These are phyloP conservation scores for Singerocomus rubriflavus DNA, from an alignment of 1,284 basidiomycete genomes.

Conservation along the genomic window DNA sequence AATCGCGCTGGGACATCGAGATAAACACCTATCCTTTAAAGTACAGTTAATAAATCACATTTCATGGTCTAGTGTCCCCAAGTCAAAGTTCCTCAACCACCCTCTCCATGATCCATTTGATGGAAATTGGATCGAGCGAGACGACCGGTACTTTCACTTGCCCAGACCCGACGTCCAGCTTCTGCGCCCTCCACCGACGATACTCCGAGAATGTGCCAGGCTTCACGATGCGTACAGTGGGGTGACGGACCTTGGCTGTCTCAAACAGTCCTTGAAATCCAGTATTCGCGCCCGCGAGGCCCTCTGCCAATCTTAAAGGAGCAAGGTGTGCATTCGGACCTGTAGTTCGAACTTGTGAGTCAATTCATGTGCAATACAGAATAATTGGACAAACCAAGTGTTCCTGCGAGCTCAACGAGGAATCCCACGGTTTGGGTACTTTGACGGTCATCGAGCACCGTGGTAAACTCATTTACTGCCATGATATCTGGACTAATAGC, in stretches of 20 bases:
- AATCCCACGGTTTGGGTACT: constrained; percentile 6
- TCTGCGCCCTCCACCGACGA: constrained; percentile 9
- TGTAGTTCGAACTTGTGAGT: not conserved
- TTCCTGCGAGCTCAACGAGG: constrained; percentile 8
- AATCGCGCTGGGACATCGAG: too few relatives aligned
- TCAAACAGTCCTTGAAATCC: not conserved
- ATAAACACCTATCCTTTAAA: constrained; percentile 13
- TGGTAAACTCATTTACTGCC: constrained; percentile 6
- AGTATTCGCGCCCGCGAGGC: not conserved
- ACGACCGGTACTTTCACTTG: constrained; percentile 16
- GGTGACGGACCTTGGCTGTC: not conserved
- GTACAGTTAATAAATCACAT: not conserved
- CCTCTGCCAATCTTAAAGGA: constrained; percentile 1
- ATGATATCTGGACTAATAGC: not conserved
- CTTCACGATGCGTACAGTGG: constrained; percentile 5
- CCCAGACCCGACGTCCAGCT: constrained; percentile 1
- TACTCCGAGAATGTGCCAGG: constrained; percentile 12
- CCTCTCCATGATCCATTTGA: constrained; percentile 11
- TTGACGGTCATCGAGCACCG: constrained; percentile 4
- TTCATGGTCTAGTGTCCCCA: not conserved
- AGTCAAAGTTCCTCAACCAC: constrained; percentile 4
- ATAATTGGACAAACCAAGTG: not conserved
- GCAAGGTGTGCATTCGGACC: not conserved
- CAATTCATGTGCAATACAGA: not conserved
- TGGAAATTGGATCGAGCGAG: not conserved